Conservation (phyloP, 2,329 filamentous ascomycete species). For the Scopulariopsis brevicaulis region DNA sequence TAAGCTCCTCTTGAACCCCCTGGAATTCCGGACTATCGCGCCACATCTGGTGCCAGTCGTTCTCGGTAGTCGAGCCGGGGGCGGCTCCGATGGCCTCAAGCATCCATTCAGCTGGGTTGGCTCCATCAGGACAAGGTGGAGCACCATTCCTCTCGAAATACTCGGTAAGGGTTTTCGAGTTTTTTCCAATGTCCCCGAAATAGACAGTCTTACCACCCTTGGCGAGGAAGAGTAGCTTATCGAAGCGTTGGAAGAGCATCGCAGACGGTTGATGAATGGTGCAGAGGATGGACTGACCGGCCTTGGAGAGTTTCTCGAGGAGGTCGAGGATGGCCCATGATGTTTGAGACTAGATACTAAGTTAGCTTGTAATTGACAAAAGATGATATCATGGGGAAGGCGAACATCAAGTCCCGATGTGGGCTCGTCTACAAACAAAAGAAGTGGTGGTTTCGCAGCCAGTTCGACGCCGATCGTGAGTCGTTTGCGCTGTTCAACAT, state of each 20-base stretch:
- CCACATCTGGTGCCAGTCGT: slow-evolving; percentile 26
- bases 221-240: slow-evolving; percentile 42
- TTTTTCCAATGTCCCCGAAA: slow-evolving; percentile 31
- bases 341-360: too few relatives aligned
- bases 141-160: slow-evolving; percentile 55
- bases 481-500: slow-evolving; percentile 37
- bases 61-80: slow-evolving; percentile 30
- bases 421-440: slow-evolving; percentile 68
- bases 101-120: slow-evolving; percentile 61
- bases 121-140: slow-evolving; percentile 35
- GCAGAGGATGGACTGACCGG: slow-evolving; percentile 30
- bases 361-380: too few relatives aligned
- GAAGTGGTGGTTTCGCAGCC: slow-evolving; percentile 58
- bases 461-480: slow-evolving; percentile 69
- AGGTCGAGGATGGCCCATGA: slow-evolving; percentile 65
- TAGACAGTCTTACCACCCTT: slow-evolving; percentile 47
- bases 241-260: slow-evolving; percentile 34
- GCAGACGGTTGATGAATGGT: slow-evolving; percentile 36
- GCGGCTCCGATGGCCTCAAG: slow-evolving; percentile 31
- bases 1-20: slow-evolving; percentile 11
- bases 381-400: too few relatives aligned
- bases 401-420: slow-evolving; percentile 67
- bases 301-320: slow-evolving; percentile 49
- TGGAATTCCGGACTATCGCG: slow-evolving; percentile 18
- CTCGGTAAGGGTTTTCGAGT: slow-evolving; percentile 33